Evolutionary conservation across 2,329 filamentous ascomycete genomes (phyloP), one percentile per base, ranked within the genome.

Genomic region (Aspergillus sclerotialis): DNA sequence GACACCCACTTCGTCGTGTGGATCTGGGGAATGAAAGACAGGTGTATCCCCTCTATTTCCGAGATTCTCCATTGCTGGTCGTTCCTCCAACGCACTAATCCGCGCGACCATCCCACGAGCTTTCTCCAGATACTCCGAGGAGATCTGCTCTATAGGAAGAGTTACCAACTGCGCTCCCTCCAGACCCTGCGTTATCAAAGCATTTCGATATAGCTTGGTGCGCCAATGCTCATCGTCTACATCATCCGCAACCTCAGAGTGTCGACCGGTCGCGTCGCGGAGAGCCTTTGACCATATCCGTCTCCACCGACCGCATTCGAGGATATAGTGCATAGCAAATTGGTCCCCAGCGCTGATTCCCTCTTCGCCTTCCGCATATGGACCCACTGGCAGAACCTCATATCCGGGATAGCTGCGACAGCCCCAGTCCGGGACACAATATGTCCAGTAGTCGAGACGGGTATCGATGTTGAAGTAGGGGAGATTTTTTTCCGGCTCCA

Each of bases 121-220:
- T 18, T 19, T 31, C 12, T 39, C 40, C 21, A 51, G 35, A 32
- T 38, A 32, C 16, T 37, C 32, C 18, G 38, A 43, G 38, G 44
- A 47, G 16, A 40, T 35, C 15, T 36, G 39, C n/a, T 47, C 32
- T 32, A 37, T 41, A 6, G 40, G 40, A 7, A 52, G 12, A 36
- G 50, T 50, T 23, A 58, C 46, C 42, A 60, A 46, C 15, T 46
- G 49, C 33, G 56, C 39, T 4, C 54, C 54, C 15, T 52, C 46
- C 5, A 60, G 36, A 1, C 56, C 56, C 32, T 55, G 53, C 24
- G 37, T 48, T 15, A 51, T 24, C 34, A 57, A 31, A 3, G 50
- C 44, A 38, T 44, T 35, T 26, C 50, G 48, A 34, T 46, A 52
- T 30, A 60, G 17, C 12, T 40, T 44, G 41, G 52, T 44, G 25